These are phyloP conservation scores for Cocos nucifera DNA, from an alignment of 176 grass and related monocot species.

Conservation along the genomic window DNA sequence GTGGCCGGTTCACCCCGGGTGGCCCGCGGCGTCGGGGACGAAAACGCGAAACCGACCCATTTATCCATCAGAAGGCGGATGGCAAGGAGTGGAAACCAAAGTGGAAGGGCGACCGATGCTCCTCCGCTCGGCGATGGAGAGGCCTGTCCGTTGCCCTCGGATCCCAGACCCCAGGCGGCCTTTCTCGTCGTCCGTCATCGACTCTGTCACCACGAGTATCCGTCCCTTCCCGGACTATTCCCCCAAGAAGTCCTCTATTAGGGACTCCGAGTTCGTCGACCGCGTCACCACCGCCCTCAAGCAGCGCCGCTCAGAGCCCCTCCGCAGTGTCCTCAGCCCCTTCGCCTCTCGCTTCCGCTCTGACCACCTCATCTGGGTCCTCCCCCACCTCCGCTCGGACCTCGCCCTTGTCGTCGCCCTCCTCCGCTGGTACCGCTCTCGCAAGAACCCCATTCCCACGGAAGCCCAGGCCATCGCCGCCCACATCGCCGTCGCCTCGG, in stretches of 20 bases:
- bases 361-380: constrained; percentile 44
- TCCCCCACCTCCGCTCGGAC: constrained; percentile 41
- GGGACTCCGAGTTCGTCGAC: constrained; percentile 38
- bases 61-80: no score
- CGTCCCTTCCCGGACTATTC: constrained; percentile 43
- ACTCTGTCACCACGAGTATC: constrained; percentile 15
- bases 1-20: no score
- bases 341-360: constrained; percentile 32
- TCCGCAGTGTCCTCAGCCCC: constrained; percentile 29
- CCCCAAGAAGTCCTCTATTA: constrained; percentile 16
- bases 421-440: constrained; percentile 44
- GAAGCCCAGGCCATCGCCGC: constrained; percentile 46
- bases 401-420: constrained; percentile 32
- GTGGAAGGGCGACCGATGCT: no score
- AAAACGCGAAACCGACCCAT: no score
- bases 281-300: constrained; percentile 39
- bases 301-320: constrained; percentile 29
- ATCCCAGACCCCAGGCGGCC: no score
- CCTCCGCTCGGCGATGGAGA: no score
- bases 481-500: constrained; percentile 14
- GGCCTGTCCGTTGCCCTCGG: no score
- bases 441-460: constrained; percentile 28
- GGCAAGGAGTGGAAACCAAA: no score
- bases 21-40: no score
- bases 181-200: not conserved